Evolutionary conservation across 2,329 filamentous ascomycete genomes (phyloP).

Genomic region (Sphaerulina musiva): DNA sequence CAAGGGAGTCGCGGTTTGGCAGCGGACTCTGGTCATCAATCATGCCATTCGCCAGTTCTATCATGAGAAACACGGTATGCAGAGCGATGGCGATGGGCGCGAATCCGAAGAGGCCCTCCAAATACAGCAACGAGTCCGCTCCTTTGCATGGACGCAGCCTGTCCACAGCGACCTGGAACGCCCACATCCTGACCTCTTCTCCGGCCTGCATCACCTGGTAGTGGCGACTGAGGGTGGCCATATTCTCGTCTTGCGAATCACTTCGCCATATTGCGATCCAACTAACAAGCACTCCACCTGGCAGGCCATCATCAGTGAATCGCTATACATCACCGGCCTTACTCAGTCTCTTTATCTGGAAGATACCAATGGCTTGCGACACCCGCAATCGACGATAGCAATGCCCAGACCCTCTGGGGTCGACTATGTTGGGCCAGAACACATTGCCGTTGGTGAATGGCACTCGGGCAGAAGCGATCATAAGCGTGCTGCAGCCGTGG

Average conservation of each 20-base stretch:
- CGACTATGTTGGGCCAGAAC: constrained; percentile 2
- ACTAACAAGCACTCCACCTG: constrained; percentile 14
- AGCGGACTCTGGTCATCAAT: constrained; percentile 50
- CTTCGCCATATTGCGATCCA: constrained; percentile 35
- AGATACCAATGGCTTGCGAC: not conserved
- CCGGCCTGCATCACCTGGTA: constrained; percentile 31
- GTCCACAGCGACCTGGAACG: constrained; percentile 13
- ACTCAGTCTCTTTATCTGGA: not conserved
- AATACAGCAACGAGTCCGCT: constrained; percentile 36
- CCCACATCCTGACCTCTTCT: constrained; percentile 3
- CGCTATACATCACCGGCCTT: not conserved
- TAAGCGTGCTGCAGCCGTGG: constrained; percentile 5
- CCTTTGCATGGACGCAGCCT: constrained; percentile 38
- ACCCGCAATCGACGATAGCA: not conserved
- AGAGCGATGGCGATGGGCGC: constrained; percentile 19
- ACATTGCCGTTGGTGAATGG: constrained; percentile 14
- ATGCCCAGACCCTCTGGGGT: not conserved
- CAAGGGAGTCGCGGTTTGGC: constrained; percentile 44
- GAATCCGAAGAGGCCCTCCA: constrained; percentile 19
- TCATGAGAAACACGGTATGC: constrained; percentile 7
- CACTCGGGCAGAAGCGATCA: not conserved
- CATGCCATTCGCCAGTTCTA: constrained; percentile 40
- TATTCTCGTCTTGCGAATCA: constrained; percentile 34
- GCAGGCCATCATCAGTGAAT: constrained; percentile 3
- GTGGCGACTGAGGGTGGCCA: constrained; percentile 40